Percentiles rank a stretch among this genome's conserved stretches.
Conservation (phyloP, 768 basidiomycete species). For the Arthromyces matolae region DNA sequence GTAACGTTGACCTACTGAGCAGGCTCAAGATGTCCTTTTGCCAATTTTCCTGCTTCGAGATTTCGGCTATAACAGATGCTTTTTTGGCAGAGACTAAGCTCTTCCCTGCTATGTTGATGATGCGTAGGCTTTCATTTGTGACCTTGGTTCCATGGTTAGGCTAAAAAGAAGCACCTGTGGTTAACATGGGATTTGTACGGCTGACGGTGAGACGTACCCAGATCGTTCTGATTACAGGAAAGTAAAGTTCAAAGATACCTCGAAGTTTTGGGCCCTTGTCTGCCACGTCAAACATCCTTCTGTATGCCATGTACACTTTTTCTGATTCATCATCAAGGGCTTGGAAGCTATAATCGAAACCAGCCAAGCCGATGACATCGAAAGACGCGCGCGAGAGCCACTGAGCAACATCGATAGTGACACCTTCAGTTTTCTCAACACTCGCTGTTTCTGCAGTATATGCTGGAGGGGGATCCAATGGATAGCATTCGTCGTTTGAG, state of each 20-base stretch:
- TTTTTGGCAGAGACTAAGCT: slow-evolving; percentile 43
- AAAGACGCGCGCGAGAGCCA: slow-evolving; percentile 63
- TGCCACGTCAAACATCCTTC: slow-evolving; percentile 45
- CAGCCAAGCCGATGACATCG: slow-evolving; percentile 60
- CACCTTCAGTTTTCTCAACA: slow-evolving; percentile 9
- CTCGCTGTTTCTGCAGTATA: slow-evolving; percentile 8
- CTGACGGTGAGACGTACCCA: slow-evolving; percentile 33
- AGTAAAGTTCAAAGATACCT: slow-evolving; percentile 40
- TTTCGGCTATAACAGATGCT: slow-evolving; percentile 31
- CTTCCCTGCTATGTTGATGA: slow-evolving; percentile 39
- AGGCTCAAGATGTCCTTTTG: slow-evolving; percentile 49
- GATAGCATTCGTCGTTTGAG: background rate
- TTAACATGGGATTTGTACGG: background rate
- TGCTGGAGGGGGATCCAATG: slow-evolving; percentile 8
- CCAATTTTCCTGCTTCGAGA: slow-evolving; percentile 24
- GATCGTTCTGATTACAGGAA: slow-evolving; percentile 42
- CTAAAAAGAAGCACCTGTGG: slow-evolving; percentile 21
- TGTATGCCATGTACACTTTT: slow-evolving; percentile 45
- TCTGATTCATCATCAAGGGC: slow-evolving; percentile 47
- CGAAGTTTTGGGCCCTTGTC: slow-evolving; percentile 41
- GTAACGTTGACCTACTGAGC: slow-evolving; percentile 47
- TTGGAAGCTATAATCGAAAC: slow-evolving; percentile 50
- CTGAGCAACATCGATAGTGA: slow-evolving; percentile 45
- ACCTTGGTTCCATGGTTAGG: slow-evolving; percentile 37
- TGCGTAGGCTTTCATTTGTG: slow-evolving; percentile 33